Conservation (phyloP, 2,329 filamentous ascomycete species). For the Colletotrichum karsti region DNA sequence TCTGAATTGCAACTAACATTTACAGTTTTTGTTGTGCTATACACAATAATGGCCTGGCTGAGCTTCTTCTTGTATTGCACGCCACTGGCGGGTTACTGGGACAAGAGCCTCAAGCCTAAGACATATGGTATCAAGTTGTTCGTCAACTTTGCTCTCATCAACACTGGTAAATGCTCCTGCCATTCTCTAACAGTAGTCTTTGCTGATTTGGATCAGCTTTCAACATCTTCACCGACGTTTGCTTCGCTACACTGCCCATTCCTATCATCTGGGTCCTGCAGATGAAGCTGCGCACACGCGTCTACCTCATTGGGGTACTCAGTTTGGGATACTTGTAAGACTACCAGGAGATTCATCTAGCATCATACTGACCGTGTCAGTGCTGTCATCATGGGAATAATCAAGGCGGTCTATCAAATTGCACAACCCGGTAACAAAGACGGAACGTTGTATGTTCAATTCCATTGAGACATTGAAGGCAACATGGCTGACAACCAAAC, state of each 20-base stretch:
- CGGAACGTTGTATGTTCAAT: no score
- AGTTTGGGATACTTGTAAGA: conserved; percentile 51
- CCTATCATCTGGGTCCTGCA: conserved; percentile 51
- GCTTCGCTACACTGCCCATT: conserved; percentile 51
- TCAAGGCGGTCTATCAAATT: conserved; percentile 48
- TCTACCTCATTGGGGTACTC: conserved; percentile 50
- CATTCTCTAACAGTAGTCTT: background rate
- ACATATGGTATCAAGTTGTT: conserved; percentile 32
- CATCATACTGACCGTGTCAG: conserved; percentile 29
- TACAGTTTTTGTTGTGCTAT: conserved; percentile 32
- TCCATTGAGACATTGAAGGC: no score
- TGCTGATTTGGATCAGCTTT: conserved; percentile 36
- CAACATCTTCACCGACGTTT: conserved; percentile 53
- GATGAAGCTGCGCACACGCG: conserved; percentile 43
- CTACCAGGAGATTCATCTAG: background rate
- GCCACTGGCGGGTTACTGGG: conserved; percentile 34
- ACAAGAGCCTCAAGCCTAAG: conserved; percentile 23
- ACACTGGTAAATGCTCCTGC: background rate
- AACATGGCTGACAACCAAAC: background rate
- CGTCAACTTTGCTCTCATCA: conserved; percentile 51
- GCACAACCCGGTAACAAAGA: conserved; percentile 39
- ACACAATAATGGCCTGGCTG: conserved; percentile 32
- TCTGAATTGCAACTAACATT: background rate
- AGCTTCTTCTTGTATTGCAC: conserved; percentile 34
- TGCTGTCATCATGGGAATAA: conserved; percentile 47